phyloP scores from a whole-genome alignment of 2,329 filamentous ascomycete species.

The Botrytis porri region DNA sequence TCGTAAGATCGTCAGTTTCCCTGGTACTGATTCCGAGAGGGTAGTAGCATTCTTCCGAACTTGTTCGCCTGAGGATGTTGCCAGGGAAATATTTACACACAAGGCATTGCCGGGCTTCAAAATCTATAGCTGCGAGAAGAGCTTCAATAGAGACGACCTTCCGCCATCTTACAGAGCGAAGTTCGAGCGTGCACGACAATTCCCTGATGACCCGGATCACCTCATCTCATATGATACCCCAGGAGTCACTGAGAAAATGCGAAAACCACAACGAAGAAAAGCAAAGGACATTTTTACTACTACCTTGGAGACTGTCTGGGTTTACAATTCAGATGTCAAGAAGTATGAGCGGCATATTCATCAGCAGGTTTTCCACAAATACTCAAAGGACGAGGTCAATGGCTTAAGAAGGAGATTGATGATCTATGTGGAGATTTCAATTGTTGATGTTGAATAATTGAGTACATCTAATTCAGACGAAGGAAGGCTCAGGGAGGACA shows the following conservation, averaged over 20 bases:
- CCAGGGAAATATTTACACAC: no score
- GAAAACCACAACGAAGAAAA: neutral
- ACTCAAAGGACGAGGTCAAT: neutral
- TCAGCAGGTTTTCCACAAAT: neutral
- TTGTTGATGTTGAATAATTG: neutral
- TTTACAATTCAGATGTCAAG: fast-evolving
- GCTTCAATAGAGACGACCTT: neutral
- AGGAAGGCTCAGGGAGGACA: neutral
- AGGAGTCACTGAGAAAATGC: neutral
- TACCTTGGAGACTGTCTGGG: neutral
- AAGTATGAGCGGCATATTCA: neutral
- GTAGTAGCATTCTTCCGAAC: neutral
- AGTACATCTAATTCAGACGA: neutral
- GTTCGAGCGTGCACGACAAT: neutral
- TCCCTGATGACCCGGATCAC: neutral
- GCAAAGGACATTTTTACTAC: neutral
- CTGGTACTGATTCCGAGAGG: neutral
- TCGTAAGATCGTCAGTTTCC: neutral
- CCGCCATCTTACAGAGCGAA: neutral
- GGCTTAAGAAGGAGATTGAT: neutral
- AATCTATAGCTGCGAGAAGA: neutral
- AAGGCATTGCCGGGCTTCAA: neutral
- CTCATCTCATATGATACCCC: neutral
- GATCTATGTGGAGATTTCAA: neutral
- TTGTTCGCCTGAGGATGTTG: neutral